Conservation (phyloP, 2,329 filamentous ascomycete genomes). For the Fusarium longipes region DNA sequence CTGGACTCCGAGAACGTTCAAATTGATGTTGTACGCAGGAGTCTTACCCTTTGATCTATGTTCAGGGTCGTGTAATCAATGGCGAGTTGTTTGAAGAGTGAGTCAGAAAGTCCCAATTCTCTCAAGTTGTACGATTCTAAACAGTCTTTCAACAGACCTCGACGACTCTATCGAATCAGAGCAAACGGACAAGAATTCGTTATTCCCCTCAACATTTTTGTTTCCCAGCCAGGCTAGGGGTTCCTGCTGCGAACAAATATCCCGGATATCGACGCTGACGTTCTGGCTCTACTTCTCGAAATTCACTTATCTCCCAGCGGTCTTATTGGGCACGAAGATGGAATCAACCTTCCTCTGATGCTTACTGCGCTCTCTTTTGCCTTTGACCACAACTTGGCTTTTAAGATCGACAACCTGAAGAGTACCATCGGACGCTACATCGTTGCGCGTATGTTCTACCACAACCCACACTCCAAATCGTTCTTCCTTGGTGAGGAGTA, state of each 20-base stretch:
- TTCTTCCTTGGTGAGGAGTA: slow-evolving; percentile 22
- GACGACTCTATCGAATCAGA: neutral
- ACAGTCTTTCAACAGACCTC: neutral
- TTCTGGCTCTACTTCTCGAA: slow-evolving; percentile 42
- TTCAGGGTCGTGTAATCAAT: neutral
- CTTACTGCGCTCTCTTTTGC: slow-evolving; percentile 29
- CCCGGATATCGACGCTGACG: slow-evolving; percentile 15
- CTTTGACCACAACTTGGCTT: slow-evolving; percentile 24
- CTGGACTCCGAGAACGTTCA: rapidly evolving
- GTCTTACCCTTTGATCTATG: neutral
- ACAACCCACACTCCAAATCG: slow-evolving; percentile 25
- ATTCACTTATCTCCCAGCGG: slow-evolving; percentile 23
- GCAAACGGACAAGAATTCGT: neutral
- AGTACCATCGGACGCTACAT: slow-evolving; percentile 40
- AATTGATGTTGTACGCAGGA: slow-evolving; percentile 3
- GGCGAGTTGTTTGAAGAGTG: slow-evolving; percentile 6
- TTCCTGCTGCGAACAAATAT: slow-evolving; percentile 9
- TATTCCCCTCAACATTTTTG: slow-evolving; percentile 3
- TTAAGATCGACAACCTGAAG: slow-evolving; percentile 35
- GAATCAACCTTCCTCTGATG: slow-evolving; percentile 42
- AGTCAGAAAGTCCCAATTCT: neutral
- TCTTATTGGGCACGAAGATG: slow-evolving; percentile 37
- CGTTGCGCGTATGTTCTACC: slow-evolving; percentile 34
- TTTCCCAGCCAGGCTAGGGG: slow-evolving; percentile 15
- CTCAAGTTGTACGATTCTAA: neutral